Evolutionary conservation across 345 rosid species (phyloP).

Genomic region (Syzygium oleosum): DNA sequence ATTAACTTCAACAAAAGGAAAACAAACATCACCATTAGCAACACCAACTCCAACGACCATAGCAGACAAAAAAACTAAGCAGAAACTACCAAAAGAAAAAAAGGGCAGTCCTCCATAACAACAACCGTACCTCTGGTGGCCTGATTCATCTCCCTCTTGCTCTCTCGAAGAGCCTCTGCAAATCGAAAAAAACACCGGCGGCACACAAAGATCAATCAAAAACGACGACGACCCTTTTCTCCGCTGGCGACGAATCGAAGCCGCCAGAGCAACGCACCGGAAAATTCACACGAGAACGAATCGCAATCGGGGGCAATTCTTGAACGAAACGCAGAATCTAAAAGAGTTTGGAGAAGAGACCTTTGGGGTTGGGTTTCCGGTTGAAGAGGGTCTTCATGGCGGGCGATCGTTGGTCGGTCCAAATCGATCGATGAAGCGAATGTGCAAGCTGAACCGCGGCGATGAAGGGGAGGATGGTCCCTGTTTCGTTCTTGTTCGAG

Average conservation of each 20-base stretch:
- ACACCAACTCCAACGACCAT: not conserved
- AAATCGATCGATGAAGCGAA: not conserved
- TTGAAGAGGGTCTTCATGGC: constrained; percentile 52
- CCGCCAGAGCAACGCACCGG: not conserved
- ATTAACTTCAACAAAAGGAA: not conserved
- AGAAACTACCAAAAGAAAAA: not conserved
- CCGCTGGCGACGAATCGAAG: not conserved
- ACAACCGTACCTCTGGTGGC: constrained; percentile 76
- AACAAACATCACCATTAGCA: not conserved
- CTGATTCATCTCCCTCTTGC: constrained; percentile 81
- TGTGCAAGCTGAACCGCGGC: not conserved
- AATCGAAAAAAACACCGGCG: not conserved
- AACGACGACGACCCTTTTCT: not conserved
- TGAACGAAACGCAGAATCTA: not conserved
- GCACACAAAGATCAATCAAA: not conserved
- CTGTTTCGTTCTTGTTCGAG: not conserved
- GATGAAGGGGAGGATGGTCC: not conserved
- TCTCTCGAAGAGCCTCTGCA: constrained; percentile 87
- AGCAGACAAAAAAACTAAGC: not conserved
- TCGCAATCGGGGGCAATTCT: not conserved
- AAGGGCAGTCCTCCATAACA: not conserved
- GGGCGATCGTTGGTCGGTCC: not conserved
- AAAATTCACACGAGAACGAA: not conserved
- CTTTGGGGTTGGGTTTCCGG: constrained; percentile 70
- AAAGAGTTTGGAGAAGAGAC: constrained; percentile 9